phyloP scores from a whole-genome alignment of 345 rosid genomes.

The Citrus unshiu region DNA sequence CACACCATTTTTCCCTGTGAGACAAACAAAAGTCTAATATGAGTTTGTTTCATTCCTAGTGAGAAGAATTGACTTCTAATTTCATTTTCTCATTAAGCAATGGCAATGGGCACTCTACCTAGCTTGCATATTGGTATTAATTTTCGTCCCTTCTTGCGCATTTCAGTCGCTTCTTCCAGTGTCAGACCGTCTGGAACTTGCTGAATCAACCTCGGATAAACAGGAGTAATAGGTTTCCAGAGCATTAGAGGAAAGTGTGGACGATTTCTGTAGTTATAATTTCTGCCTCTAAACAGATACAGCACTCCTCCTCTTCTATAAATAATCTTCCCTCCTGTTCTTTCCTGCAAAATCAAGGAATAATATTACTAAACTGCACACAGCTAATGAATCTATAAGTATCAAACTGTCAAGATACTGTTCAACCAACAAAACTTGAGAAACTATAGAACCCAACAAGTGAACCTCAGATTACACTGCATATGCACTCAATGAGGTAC shows the following conservation, averaged over 20 bases:
- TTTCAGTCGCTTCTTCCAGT: slow-evolving; percentile 54
- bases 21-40: slow-evolving; percentile 2
- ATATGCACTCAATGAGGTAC: neutral
- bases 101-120: slow-evolving; percentile 36
- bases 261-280: slow-evolving; percentile 75
- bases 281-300: slow-evolving; percentile 87
- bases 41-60: slow-evolving; percentile 6
- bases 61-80: neutral
- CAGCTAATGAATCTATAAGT: neutral
- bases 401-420: neutral
- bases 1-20: slow-evolving; percentile 83
- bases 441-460: neutral
- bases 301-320: slow-evolving; percentile 70
- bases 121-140: slow-evolving; percentile 76
- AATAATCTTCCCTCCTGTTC: slow-evolving; percentile 87
- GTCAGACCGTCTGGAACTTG: slow-evolving; percentile 73
- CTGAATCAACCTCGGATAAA: slow-evolving; percentile 74
- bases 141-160: slow-evolving; percentile 80
- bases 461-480: neutral
- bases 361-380: neutral
- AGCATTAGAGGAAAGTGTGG: slow-evolving; percentile 89
- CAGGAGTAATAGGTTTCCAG: slow-evolving; percentile 83
- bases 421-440: neutral
- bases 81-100: neutral
- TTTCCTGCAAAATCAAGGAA: slow-evolving; percentile 52